Evolutionary conservation across 1,284 basidiomycete species (phyloP), one percentile per base, ranked within the genome.

Genomic region (Fistulinella staudtii): DNA sequence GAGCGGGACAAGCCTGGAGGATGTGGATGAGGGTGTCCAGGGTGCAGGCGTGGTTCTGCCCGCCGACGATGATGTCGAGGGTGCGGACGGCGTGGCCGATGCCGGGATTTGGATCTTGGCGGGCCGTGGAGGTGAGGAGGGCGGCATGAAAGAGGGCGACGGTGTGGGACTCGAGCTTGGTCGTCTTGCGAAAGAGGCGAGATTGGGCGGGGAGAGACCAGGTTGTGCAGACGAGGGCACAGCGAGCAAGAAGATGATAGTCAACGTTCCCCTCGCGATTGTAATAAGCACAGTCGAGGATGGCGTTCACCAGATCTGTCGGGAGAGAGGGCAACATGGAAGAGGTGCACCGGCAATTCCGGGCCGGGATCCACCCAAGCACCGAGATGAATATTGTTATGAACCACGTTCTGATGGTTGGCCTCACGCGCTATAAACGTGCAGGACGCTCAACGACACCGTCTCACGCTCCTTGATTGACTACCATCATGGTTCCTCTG

Each of bases 121-220:
- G 45, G 21, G 14, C 21, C 6, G 61, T 39, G 35, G 61, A 57
- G 9, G 47, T 30, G 5, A 10, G 17, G 42, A 60, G 39, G 6
- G 53, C 57, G 1, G 21, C 20, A 3, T 22, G 18, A 20, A 35
- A 35, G 4, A 13, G 2, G 5, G 33, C 5, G 9, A 20, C 33
- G 9, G 45, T 46, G 18, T 29, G 27, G 43, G 33, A 9, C 4
- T 7, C 10, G 13, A 35, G 20, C 13, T 39, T 31, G 13, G 51
- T 50, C 13, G 68, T 57, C 40, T 56, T 53, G 27, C 56, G 63
- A 51, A 73, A 74, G 36, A 76, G 61, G 0, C 76, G 56, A 4
- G 60, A 51, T 48, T 73, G 74, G 0, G 75, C 64, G n/a, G 62
- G 60, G 8, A 40, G 39, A 4, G 58, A 63, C 75, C 74, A 76